phyloP scores from a whole-genome alignment of 2,329 filamentous ascomycete species.

The Colletotrichum spinosum region DNA sequence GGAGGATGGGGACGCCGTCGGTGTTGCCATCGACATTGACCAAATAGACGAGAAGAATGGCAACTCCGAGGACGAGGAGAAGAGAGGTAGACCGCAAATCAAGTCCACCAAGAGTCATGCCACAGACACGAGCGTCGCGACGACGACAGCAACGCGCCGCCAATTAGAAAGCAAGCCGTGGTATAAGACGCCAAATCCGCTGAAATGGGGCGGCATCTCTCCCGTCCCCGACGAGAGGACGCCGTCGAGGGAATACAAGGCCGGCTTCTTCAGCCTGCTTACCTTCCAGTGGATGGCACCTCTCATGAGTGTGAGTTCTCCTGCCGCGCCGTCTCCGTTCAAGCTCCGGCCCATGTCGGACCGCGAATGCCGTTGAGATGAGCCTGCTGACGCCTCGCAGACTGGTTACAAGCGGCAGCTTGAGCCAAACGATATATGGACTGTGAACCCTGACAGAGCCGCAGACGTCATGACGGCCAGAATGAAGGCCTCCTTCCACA shows the following conservation, averaged over 20 bases:
- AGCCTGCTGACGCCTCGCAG: slow-evolving; percentile 50
- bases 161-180: slow-evolving; percentile 64
- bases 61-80: slow-evolving; percentile 25
- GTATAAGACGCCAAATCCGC: slow-evolving; percentile 71
- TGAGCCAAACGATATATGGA: slow-evolving; percentile 88
- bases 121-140: slow-evolving; percentile 63
- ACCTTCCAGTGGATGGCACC: slow-evolving; percentile 93
- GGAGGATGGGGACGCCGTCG: slow-evolving; percentile 24
- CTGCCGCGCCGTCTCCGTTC: not conserved
- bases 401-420: slow-evolving; percentile 87
- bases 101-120: slow-evolving; percentile 62
- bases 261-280: slow-evolving; percentile 78
- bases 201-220: slow-evolving; percentile 69
- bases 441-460: slow-evolving; percentile 83
- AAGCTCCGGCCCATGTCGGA: not conserved
- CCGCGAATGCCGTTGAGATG: not conserved
- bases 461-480: slow-evolving; percentile 76
- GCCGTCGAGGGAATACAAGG: slow-evolving; percentile 76
- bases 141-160: slow-evolving; percentile 49
- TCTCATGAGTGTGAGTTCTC: slow-evolving; percentile 77
- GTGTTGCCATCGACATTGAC: slow-evolving; percentile 30
- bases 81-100: slow-evolving; percentile 41
- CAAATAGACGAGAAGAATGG: slow-evolving; percentile 25
- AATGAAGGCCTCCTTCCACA: slow-evolving; percentile 76
- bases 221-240: slow-evolving; percentile 65